These are phyloP conservation scores for Suhomyces ambrosiae DNA, from an alignment of 1,139 yeast genomes.

Conservation along the genomic window DNA sequence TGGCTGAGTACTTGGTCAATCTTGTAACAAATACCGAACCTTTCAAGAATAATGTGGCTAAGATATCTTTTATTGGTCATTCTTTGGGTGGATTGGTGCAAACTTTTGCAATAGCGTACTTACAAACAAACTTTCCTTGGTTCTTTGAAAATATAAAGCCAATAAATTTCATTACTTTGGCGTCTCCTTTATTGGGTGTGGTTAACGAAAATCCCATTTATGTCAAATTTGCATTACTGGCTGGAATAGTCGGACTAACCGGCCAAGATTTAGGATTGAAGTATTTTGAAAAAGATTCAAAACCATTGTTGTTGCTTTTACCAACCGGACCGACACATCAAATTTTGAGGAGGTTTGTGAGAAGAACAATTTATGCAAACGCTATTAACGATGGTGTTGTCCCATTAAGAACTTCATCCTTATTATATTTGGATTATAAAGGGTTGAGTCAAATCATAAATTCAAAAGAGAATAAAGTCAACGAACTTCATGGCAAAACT, in stretches of 20 bases:
- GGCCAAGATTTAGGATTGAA: slow-evolving; percentile 87
- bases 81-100: slow-evolving; percentile 92
- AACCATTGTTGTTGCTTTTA: slow-evolving; percentile 70
- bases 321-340: slow-evolving; percentile 83
- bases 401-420: slow-evolving; percentile 80
- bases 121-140: slow-evolving; percentile 69
- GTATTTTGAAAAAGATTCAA: slow-evolving; percentile 36
- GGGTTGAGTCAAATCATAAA: slow-evolving; percentile 30
- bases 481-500: slow-evolving; percentile 5
- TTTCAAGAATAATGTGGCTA: slow-evolving; percentile 42
- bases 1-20: slow-evolving; percentile 74
- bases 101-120: slow-evolving; percentile 86
- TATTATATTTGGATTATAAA: slow-evolving; percentile 66
- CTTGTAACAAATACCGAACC: slow-evolving; percentile 48
- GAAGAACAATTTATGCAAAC: slow-evolving; percentile 79
- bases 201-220: slow-evolving; percentile 84
- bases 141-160: slow-evolving; percentile 69
- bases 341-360: slow-evolving; percentile 59
- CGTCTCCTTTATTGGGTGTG: slow-evolving; percentile 88
- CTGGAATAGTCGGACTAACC: slow-evolving; percentile 90
- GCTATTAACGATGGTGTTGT: slow-evolving; percentile 91
- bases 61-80: slow-evolving; percentile 87
- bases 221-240: slow-evolving; percentile 78
- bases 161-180: slow-evolving; percentile 79
- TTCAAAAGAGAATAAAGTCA: slow-evolving; percentile 12